Percentiles rank a stretch among this genome's conserved stretches.
Evolutionary conservation across 257 asterid species (phyloP).

Genomic region (Forsythia viridissima): DNA sequence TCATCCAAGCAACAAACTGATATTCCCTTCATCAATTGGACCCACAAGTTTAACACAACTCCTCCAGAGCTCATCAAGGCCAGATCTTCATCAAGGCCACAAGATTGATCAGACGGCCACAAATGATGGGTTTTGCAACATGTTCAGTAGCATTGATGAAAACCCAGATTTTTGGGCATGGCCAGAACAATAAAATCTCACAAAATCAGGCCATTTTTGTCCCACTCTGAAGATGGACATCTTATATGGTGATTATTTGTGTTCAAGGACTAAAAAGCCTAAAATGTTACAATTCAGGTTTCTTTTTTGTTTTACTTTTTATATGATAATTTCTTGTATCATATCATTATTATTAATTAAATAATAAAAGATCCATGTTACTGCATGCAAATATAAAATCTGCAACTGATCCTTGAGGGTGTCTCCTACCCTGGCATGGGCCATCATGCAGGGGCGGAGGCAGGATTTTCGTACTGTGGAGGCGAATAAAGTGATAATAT

Average conservation of each 20-base stretch:
- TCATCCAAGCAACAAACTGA: slow-evolving; percentile 25
- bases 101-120: slow-evolving; percentile 36
- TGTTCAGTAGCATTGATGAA: slow-evolving; percentile 62
- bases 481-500: too few species aligned
- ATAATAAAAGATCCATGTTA: slow-evolving; percentile 45
- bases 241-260: not conserved
- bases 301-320: not conserved
- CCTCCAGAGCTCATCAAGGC: slow-evolving; percentile 40
- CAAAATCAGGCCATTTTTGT: not conserved
- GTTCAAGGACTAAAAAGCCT: slow-evolving; percentile 23
- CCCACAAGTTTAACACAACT: slow-evolving; percentile 38
- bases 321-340: slow-evolving; percentile 8
- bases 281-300: slow-evolving; percentile 9
- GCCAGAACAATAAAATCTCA: slow-evolving; percentile 62
- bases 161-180: slow-evolving; percentile 75
- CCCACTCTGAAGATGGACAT: not conserved
- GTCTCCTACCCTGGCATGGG: slow-evolving; percentile 55
- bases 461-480: too few species aligned
- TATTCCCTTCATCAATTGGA: slow-evolving; percentile 29
- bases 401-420: slow-evolving; percentile 31
- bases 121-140: slow-evolving; percentile 55
- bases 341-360: slow-evolving; percentile 12
- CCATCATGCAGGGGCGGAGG: slow-evolving; percentile 36
- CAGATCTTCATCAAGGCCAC: slow-evolving; percentile 30
- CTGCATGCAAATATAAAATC: slow-evolving; percentile 48